A percentile compares a stretch with the other conserved stretches of the same genome.
phyloP scores from a whole-genome alignment of 225 moss, liverwort and hornwort species.

The Pseudisothecium myosuroides region DNA sequence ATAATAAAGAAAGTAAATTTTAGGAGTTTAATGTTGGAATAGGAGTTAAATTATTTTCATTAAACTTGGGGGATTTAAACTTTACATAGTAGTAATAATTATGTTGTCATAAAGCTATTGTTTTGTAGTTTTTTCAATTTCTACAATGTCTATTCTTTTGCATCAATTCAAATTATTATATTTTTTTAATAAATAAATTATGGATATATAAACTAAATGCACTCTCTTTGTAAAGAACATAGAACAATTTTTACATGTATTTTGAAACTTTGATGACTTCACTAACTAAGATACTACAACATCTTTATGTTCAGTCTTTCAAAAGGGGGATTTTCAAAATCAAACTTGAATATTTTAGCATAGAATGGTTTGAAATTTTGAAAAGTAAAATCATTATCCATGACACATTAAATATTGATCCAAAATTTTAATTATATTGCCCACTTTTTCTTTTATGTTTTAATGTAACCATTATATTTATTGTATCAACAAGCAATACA shows the following conservation, averaged over 20 bases:
- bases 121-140: too few relatives aligned
- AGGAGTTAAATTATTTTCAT: background rate
- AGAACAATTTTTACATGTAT: background rate
- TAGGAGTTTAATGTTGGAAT: background rate
- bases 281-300: background rate
- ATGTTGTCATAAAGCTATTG: fast-evolving
- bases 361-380: background rate
- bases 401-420: fast-evolving
- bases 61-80: fast-evolving
- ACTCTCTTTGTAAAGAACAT: background rate
- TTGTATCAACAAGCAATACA: background rate
- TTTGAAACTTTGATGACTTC: background rate
- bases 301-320: fast-evolving
- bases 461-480: background rate
- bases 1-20: background rate
- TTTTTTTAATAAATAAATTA: background rate
- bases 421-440: background rate
- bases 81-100: too few relatives aligned
- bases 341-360: background rate
- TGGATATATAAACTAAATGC: background rate
- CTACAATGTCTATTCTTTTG: background rate
- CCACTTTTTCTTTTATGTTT: background rate
- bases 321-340: background rate
- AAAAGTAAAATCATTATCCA: background rate
- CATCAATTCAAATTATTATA: background rate